Evolutionary conservation across 768 basidiomycete species (phyloP).

Genomic region (Agaricus subrufescens): DNA sequence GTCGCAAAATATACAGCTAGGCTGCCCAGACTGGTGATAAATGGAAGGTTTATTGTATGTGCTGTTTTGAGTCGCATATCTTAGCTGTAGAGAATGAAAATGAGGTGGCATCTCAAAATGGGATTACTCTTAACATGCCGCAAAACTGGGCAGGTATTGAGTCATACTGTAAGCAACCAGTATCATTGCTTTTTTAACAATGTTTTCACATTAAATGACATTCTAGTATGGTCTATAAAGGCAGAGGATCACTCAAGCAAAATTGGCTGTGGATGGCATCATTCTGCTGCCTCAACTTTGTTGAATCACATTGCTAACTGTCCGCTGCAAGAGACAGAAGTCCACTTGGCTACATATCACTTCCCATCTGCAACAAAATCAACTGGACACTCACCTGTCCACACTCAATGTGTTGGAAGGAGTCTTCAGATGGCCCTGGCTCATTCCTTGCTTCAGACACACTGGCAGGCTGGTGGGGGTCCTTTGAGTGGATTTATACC

Average conservation of each 20-base stretch:
- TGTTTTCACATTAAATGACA: no score
- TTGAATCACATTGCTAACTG: neutral
- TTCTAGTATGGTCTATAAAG: no score
- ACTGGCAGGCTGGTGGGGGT: no score
- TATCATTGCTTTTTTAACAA: no score
- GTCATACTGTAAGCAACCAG: no score
- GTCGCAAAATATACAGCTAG: neutral
- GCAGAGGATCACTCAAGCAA: no score
- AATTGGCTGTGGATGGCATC: neutral
- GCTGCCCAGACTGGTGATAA: slow-evolving; percentile 5
- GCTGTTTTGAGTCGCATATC: slow-evolving; percentile 5
- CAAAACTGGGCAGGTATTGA: no score
- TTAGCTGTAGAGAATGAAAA: neutral
- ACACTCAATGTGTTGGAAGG: neutral
- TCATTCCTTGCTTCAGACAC: no score
- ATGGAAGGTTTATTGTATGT: slow-evolving; percentile 3
- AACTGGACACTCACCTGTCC: neutral
- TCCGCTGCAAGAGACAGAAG: neutral
- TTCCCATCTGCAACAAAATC: neutral
- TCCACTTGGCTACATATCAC: neutral
- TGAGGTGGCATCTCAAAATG: neutral
- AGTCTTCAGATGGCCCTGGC: no score
- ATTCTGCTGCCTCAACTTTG: neutral
- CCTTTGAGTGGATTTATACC: no score
- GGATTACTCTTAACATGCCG: no score